Base-by-base conservation (phyloP, 2,329 filamentous ascomycete genomes). In the Tolypocladium tropicale region DNA sequence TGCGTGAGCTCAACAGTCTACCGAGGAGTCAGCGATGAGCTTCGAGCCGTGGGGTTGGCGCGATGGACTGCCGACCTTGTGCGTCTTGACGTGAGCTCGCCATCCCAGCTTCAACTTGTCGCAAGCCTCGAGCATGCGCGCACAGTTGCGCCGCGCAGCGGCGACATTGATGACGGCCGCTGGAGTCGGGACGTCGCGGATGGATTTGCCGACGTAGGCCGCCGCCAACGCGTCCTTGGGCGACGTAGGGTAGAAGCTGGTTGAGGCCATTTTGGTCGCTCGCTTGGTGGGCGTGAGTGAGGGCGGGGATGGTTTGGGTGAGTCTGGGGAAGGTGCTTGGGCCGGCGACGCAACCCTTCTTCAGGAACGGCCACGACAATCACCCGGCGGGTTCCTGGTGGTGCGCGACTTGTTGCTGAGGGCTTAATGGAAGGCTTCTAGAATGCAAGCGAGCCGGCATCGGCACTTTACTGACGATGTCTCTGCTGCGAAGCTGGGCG, bases 61-160 rank as follows among this genome's bases (percentile, higher is more conserved):
- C 16, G 14, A 37, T 7, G 4, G 6, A 14, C 5, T 28, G 41
- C 23, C 23, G 23, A 86, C 86, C 75, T 94, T 94, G 69, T 94
- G 89, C 25, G 88, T 91, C 72, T 94, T 94, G 58, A 93, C 83
- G 68, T 94, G 89, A 1, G 86, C 85, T 57, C 89, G 77, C 74
- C 90, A 93, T 7, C 78, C 79, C 28, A 92, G 75, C 0, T 78
- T 75, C 16, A 92, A 71, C 53, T 72, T 71, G 43, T 78, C 68
- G 16, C 80, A 78, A 0, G 87, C 81, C 14, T 83, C 74, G 7
- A 90, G 79, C 87, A 94, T 92, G 37, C 81, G 76, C 58, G 76
- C 70, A 69, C 89, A 93, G 65, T 93, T 90, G 52, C 77, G 73
- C 55, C 80, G 75, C 28, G 90, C 72, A 46, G 86, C 83, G 4